These are phyloP conservation scores for Elsinoe batatas DNA, from an alignment of 2,329 filamentous ascomycete species.

Conservation along the genomic window DNA sequence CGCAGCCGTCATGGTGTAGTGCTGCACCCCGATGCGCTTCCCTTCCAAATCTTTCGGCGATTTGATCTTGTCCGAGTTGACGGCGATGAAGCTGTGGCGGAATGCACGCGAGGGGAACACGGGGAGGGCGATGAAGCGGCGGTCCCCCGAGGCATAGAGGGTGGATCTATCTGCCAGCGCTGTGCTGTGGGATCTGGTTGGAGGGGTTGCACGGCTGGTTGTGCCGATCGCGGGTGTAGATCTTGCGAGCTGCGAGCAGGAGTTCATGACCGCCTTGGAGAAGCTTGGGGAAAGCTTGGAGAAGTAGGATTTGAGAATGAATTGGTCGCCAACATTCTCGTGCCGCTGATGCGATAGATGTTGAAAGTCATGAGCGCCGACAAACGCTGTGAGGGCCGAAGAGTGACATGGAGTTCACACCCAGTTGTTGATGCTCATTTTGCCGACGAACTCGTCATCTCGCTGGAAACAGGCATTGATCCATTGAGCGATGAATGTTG, in stretches of 20 bases:
- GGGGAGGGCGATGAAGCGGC: slow-evolving; percentile 25
- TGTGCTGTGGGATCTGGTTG: neutral
- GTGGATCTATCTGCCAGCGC: slow-evolving; percentile 7
- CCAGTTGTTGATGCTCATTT: neutral
- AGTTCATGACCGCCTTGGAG: neutral
- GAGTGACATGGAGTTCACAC: no score
- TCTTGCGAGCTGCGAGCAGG: neutral
- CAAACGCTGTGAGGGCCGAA: no score
- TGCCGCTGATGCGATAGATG: no score
- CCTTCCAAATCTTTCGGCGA: slow-evolving; percentile 26
- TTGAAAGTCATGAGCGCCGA: neutral
- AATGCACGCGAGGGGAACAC: slow-evolving; percentile 27
- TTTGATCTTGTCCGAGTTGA: slow-evolving; percentile 25
- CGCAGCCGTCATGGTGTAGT: slow-evolving; percentile 33
- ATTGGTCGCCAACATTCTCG: no score
- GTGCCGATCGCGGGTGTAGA: neutral
- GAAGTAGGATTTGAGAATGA: neutral
- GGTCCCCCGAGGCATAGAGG: slow-evolving; percentile 21
- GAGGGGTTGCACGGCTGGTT: neutral
- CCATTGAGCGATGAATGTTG: no score
- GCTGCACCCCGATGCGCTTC: slow-evolving; percentile 29
- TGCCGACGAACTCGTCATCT: no score
- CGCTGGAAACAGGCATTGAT: no score
- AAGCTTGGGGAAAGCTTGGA: slow-evolving; percentile 2
- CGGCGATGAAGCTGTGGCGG: slow-evolving; percentile 27